Conservation (phyloP, 192 early-diverging fungal species). For the Coemansia sp. region DNA sequence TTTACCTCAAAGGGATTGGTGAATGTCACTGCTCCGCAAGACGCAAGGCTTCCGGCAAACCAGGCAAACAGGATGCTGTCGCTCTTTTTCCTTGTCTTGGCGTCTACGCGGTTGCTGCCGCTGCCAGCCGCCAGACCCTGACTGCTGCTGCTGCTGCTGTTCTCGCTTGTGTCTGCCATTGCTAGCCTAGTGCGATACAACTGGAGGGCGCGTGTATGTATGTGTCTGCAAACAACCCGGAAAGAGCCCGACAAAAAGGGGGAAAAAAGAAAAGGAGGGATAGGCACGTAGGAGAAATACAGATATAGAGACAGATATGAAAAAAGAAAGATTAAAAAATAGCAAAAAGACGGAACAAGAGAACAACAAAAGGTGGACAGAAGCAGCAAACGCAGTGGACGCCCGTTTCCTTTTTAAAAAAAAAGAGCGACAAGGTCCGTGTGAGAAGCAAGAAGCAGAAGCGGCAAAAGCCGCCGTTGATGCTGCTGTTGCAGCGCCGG, state of each 20-base stretch:
- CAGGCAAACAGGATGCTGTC: slow-evolving; percentile 53
- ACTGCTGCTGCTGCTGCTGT: slow-evolving; percentile 1
- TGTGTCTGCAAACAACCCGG: too few relatives aligned
- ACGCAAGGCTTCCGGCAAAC: slow-evolving; percentile 76
- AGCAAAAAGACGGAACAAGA: neutral
- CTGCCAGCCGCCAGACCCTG: neutral
- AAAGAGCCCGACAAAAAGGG: neutral
- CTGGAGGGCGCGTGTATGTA: too few relatives aligned
- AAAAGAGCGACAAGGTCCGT: too few relatives aligned
- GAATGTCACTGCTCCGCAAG: slow-evolving; percentile 89
- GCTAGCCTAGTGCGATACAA: too few relatives aligned
- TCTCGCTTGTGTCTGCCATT: neutral
- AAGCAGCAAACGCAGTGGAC: neutral
- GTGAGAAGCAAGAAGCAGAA: too few relatives aligned
- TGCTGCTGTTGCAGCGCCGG: too few relatives aligned
- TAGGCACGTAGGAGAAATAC: neutral
- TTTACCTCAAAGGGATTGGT: slow-evolving; percentile 92
- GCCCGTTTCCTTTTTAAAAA: neutral
- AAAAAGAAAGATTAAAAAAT: neutral
- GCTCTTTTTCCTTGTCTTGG: neutral
- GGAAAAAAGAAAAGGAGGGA: neutral
- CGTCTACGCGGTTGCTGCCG: slow-evolving; percentile 8
- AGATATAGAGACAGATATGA: too few relatives aligned
- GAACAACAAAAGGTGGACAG: neutral
- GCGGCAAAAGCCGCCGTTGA: too few relatives aligned